Evolutionary conservation across 345 rosid genomes (phyloP).

Genomic region (Murraya koenigii): DNA sequence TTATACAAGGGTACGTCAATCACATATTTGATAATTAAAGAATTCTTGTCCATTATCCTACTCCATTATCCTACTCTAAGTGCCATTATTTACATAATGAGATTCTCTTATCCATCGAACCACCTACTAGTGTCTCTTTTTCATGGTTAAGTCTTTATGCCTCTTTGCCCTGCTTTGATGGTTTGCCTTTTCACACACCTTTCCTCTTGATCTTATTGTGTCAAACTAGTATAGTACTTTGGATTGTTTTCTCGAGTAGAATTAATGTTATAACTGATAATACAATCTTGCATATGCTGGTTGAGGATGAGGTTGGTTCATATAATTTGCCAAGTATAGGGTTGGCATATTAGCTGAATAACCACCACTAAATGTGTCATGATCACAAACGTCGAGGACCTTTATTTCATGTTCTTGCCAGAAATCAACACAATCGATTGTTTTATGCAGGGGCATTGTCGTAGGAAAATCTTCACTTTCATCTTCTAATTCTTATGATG

Average conservation of each 20-base stretch:
- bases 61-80: neutral
- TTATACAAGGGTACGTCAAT: neutral
- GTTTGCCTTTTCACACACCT: neutral
- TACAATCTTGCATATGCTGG: neutral
- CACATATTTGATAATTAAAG: neutral
- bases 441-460: slow-evolving; percentile 35
- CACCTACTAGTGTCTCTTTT: neutral
- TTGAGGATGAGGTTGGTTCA: neutral
- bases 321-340: neutral
- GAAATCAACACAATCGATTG: neutral
- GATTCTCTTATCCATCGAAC: neutral
- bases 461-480: slow-evolving; percentile 28
- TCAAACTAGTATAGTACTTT: neutral
- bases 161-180: neutral
- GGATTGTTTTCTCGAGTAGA: neutral
- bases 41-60: neutral
- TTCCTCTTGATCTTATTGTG: neutral
- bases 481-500: slow-evolving; percentile 28
- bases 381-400: neutral
- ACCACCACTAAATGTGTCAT: neutral
- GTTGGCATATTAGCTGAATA: neutral
- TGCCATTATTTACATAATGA: neutral
- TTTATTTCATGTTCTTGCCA: neutral
- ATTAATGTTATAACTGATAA: neutral
- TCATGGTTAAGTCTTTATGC: neutral